Base-by-base conservation (phyloP, 1,139 yeast genomes). In the Geotrichum armillariae region DNA sequence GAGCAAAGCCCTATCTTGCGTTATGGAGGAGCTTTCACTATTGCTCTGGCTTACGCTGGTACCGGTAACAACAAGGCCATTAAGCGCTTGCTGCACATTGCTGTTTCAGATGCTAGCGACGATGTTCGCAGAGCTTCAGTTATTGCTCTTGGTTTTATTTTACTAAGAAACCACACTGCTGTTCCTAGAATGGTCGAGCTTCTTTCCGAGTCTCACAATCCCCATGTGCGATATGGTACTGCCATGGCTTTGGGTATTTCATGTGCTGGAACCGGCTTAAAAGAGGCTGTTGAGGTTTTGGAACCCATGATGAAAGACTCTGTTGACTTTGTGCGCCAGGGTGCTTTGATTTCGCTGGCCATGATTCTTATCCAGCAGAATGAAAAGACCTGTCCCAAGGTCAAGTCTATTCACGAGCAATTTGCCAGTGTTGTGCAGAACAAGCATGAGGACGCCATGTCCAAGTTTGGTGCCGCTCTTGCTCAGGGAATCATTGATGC, bases 401-500 rank as follows among this genome's bases (percentile, higher is more conserved):
- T 91, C 32, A 83, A 81, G 59, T 82, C 82, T 34, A 78, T 89
- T 59, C 86, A 84, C 63, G 85, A 86, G 62, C 78, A 78, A 47
- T 82, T 86, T 60, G 85, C 91, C 44, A 82, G 80, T 56, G 85
- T 90, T 14, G 79, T 91, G 53, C 75, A 84, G 41, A 87, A 85
- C 63, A 94, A 93, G 70, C 95, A 89, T 61, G 97, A 91, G 70
- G 99, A 93, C 70, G 96, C 96, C 5, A 79, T 94, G 70, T 96
- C 98, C 40, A 91, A 90, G 71, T 93, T 91, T 69, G 99, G 99
- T 66, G 98, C 99, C 35, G 89, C 97, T 17, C 74, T 94, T 49
- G 93, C 97, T 11, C 98, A 91, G 72, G 99, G 99, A 68, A 93
- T 93, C 59, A 84, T 94, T 67, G 98, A 93, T 71, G 99, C 99